Percentiles rank a stretch among this genome's conserved stretches.
These are phyloP conservation scores for Eimeria necatrix DNA, from an alignment of 169 alveolate genomes.

Conservation along the genomic window DNA sequence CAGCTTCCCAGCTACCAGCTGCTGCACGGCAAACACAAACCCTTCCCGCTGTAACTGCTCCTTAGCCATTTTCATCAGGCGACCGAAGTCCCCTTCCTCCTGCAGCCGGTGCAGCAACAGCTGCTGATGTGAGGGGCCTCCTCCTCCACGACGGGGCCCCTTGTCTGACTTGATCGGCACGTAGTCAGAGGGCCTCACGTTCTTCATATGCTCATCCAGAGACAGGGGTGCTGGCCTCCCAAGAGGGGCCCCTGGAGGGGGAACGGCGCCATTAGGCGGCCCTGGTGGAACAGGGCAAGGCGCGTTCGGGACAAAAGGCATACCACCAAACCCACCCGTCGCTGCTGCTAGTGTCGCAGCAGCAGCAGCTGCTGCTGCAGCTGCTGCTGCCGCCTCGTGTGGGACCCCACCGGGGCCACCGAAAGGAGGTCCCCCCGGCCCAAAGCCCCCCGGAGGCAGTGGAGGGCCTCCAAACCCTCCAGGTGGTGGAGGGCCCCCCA, in stretches of 20 bases:
- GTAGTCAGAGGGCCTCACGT: not conserved
- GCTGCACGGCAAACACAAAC: not conserved
- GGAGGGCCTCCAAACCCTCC: conserved; percentile 22
- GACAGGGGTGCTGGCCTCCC: not conserved
- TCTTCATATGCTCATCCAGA: conserved; percentile 19
- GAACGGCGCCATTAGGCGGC: not conserved
- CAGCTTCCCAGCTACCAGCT: conserved; percentile 6
- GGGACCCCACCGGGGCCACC: not conserved
- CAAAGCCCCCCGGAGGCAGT: not conserved
- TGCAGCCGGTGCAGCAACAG: conserved; percentile 2
- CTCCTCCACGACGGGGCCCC: not conserved
- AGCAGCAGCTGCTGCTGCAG: conserved; percentile 13
- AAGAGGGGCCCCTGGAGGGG: conserved; percentile 7
- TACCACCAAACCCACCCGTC: conserved; percentile 5
- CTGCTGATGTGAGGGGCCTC: not conserved
- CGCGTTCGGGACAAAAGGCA: not conserved
- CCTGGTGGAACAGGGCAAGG: not conserved
- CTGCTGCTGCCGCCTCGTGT: not conserved
- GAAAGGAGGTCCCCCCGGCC: not conserved
- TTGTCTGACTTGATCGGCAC: conserved; percentile 9
- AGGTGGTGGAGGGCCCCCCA: not conserved
- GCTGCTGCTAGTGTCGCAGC: not conserved
- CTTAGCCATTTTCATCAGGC: conserved; percentile 1
- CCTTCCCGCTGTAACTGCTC: conserved; percentile 32
- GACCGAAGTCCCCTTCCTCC: not conserved